These are phyloP conservation scores for Coprinopsis strossmayeri DNA, from an alignment of 768 basidiomycete genomes.

Conservation along the genomic window DNA sequence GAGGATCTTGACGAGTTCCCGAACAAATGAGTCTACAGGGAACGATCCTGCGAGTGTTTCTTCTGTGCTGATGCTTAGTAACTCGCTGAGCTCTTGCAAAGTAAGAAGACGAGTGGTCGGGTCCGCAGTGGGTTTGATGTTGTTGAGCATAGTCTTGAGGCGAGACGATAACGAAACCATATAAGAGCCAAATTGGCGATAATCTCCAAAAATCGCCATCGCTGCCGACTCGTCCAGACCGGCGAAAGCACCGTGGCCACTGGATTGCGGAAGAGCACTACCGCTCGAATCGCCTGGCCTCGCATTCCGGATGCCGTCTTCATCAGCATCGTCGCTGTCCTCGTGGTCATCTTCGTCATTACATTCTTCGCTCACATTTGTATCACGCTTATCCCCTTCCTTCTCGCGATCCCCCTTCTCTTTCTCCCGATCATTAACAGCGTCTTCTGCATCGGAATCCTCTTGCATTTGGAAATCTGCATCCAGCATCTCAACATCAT, in stretches of 20 bases:
- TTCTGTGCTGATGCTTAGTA: slow-evolving; percentile 94
- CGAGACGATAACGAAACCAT: slow-evolving; percentile 86
- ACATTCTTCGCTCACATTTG: slow-evolving; percentile 32
- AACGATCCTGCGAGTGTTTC: slow-evolving; percentile 97
- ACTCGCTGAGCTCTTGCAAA: slow-evolving; percentile 89
- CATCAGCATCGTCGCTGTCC: slow-evolving; percentile 32
- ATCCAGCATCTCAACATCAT: slow-evolving; percentile 76
- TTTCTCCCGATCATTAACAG: slow-evolving; percentile 37
- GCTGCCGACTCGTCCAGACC: slow-evolving; percentile 65
- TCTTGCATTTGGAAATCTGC: slow-evolving; percentile 43
- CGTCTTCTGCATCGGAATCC: slow-evolving; percentile 44
- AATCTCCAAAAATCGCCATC: slow-evolving; percentile 81
- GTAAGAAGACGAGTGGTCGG: slow-evolving; percentile 83
- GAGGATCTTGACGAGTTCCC: slow-evolving; percentile 87
- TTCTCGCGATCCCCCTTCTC: slow-evolving; percentile 28
- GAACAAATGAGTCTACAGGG: slow-evolving; percentile 86
- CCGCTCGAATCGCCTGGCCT: slow-evolving; percentile 33
- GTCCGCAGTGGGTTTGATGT: slow-evolving; percentile 80
- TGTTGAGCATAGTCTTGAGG: slow-evolving; percentile 84
- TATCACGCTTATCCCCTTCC: slow-evolving; percentile 24
- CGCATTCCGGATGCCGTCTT: neutral
- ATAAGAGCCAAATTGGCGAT: slow-evolving; percentile 84
- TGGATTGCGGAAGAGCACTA: slow-evolving; percentile 19
- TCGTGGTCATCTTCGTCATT: slow-evolving; percentile 37
- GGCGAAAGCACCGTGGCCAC: slow-evolving; percentile 36